Base-by-base conservation (phyloP, 2,329 filamentous ascomycete genomes). In the Aspergillus neotritici region DNA sequence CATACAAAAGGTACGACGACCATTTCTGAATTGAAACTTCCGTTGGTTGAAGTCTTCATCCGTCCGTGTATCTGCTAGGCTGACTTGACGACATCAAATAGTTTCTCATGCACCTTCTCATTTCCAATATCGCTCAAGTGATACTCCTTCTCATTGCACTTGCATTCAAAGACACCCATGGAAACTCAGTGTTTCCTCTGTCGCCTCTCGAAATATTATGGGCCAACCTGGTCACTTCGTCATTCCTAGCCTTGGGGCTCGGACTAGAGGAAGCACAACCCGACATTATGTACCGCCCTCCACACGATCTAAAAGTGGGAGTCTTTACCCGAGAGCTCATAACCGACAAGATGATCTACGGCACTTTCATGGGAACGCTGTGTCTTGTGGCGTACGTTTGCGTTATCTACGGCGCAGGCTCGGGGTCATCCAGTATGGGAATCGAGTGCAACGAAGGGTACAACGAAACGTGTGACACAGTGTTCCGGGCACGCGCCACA, bases 201-300 rank as follows among this genome's bases (percentile, higher is more conserved):
- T 84, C 86, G 1, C 87, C 88, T 2, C 77, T 94, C 11, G 83
- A 94, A 55, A 91, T 94, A 47, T 76, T 94, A 44, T 94, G 87
- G 88, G 87, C 94, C 61, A 94, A 94, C 65, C 86, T 94, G 78
- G 78, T 93, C 36, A 94, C 89, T 0, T 91, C 86, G 16, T 87
- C 84, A 15, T 83, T 93, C 65, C 86, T 88, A 1, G 89, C 88
- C 37, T 87, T 94, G 64, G 89, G 88, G 15, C 79, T 94, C 0
- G 87, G 88, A 7, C 82, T 88, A 36, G 88, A 94, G 64, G 73
- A 77, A 39, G 86, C 86, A 0, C 80, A 83, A 0, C 75, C 78
- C 3, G 84, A 90, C 56, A 82, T 94, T 44, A 88, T 94, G 80
- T 74, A 76, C 47, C 85, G 87, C 43, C 85, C 87, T 7, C 89